Percentiles rank a stretch among this genome's conserved stretches.
phyloP scores from a whole-genome alignment of 129 eudicot species.

The Erigeron canadensis region DNA sequence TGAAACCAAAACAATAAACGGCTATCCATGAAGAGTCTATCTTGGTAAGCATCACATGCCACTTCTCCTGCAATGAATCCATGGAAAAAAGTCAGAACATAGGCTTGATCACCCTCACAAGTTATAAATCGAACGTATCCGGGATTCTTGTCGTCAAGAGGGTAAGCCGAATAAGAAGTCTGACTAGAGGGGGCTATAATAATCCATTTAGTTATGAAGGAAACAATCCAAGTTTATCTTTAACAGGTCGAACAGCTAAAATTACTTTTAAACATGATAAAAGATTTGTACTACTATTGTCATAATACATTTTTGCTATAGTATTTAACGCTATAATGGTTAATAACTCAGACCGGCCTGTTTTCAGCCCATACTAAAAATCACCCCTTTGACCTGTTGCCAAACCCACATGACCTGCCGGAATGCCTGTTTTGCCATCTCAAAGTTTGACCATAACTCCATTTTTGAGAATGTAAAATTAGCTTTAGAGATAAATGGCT shows the following conservation, averaged over 20 bases:
- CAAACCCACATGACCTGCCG: constrained; percentile 11
- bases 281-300: too few relatives aligned
- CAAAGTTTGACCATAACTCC: not conserved
- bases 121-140: not conserved
- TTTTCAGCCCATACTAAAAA: not conserved
- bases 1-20: constrained; percentile 30
- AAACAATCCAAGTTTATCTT: too few relatives aligned
- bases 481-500: not conserved
- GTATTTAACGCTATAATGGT: too few relatives aligned
- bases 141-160: not conserved
- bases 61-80: constrained; percentile 48
- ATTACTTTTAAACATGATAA: too few relatives aligned
- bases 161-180: not conserved
- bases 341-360: not conserved
- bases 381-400: not conserved
- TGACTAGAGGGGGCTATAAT: not conserved
- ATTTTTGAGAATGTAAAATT: not conserved
- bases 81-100: constrained; percentile 14
- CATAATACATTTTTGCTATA: too few relatives aligned
- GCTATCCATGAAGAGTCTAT: constrained; percentile 41
- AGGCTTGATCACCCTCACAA: constrained; percentile 5
- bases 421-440: constrained; percentile 11
- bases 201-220: not conserved
- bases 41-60: constrained; percentile 25
- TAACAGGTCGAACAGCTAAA: too few relatives aligned